phyloP scores from a whole-genome alignment of 2,329 filamentous ascomycete species.

The Diaporthe australafricana region DNA sequence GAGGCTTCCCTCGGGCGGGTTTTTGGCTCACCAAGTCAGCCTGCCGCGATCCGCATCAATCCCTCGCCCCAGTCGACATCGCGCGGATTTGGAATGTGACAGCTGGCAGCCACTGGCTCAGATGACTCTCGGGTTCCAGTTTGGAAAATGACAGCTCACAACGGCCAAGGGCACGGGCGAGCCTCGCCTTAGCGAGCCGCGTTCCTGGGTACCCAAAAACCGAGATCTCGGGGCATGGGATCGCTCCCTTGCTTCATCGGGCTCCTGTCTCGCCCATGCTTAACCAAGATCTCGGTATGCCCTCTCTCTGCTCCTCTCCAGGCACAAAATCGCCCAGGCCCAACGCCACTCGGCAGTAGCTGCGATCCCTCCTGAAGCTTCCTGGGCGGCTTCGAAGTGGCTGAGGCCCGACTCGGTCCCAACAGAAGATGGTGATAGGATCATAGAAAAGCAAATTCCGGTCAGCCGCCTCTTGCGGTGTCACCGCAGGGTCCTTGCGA shows the following conservation, averaged over 20 bases:
- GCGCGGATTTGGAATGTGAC: conserved; percentile 28
- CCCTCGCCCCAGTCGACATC: conserved; percentile 12
- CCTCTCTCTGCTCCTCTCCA: not conserved
- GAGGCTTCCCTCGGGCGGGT: not conserved
- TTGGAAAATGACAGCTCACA: conserved; percentile 34
- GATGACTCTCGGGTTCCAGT: conserved; percentile 1
- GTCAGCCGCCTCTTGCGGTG: conserved; percentile 20
- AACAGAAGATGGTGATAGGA: not conserved
- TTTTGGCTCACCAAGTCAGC: conserved; percentile 9
- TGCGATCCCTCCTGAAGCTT: not conserved
- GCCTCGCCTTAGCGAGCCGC: conserved; percentile 27
- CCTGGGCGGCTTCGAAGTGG: not conserved
- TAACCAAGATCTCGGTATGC: conserved; percentile 11
- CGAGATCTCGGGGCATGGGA: conserved; percentile 25
- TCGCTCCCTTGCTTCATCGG: conserved; percentile 23
- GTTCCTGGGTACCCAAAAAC: conserved; percentile 24
- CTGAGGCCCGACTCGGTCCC: not conserved
- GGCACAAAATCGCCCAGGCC: not conserved
- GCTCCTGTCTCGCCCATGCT: conserved; percentile 1
- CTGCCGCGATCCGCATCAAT: conserved; percentile 22
- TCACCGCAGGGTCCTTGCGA: conserved; percentile 18
- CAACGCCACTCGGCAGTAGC: conserved; percentile 21
- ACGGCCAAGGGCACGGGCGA: conserved; percentile 8
- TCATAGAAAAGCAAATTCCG: conserved; percentile 1
- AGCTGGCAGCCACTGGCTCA: conserved; percentile 15